Conservation (phyloP, 257 asterid species). For the Nicotiana undulata region DNA sequence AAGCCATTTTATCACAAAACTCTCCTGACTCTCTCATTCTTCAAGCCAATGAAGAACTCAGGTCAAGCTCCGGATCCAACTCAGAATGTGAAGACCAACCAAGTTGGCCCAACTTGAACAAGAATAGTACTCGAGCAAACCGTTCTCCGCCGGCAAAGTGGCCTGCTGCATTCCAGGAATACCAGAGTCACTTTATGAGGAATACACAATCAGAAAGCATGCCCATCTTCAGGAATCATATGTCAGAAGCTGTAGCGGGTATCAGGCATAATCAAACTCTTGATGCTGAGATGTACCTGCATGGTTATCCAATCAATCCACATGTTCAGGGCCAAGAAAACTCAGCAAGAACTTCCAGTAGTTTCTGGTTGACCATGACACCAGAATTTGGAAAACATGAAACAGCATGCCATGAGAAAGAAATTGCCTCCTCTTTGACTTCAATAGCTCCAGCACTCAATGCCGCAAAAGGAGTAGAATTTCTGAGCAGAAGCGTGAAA, state of each 20-base stretch:
- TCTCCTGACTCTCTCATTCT: constrained; percentile 57
- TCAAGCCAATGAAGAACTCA: constrained; percentile 46
- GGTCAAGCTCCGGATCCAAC: constrained; percentile 30
- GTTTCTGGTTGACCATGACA: constrained; percentile 31
- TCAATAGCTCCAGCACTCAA: constrained; percentile 26
- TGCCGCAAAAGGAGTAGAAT: constrained; percentile 19
- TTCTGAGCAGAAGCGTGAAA: constrained; percentile 19
- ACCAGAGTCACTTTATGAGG: constrained; percentile 21
- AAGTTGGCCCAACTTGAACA: constrained; percentile 33
- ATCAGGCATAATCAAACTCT: constrained; percentile 15
- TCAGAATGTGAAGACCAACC: constrained; percentile 61
- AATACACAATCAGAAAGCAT: constrained; percentile 17
- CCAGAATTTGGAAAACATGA: constrained; percentile 36
- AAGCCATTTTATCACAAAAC: constrained; percentile 68
- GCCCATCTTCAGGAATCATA: constrained; percentile 26
- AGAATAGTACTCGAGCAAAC: constrained; percentile 17
- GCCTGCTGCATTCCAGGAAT: constrained; percentile 27
- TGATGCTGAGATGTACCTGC: constrained; percentile 9
- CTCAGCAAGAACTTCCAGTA: constrained; percentile 21
- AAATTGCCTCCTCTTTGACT: constrained; percentile 31
- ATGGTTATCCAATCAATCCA: constrained; percentile 26
- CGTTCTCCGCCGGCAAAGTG: constrained; percentile 28
- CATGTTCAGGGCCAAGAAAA: constrained; percentile 12
- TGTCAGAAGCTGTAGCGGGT: constrained; percentile 23
- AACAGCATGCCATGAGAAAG: constrained; percentile 28